These are phyloP conservation scores for Dictyostelium intermedium DNA, from an alignment of 78 protist species.

Conservation along the genomic window DNA sequence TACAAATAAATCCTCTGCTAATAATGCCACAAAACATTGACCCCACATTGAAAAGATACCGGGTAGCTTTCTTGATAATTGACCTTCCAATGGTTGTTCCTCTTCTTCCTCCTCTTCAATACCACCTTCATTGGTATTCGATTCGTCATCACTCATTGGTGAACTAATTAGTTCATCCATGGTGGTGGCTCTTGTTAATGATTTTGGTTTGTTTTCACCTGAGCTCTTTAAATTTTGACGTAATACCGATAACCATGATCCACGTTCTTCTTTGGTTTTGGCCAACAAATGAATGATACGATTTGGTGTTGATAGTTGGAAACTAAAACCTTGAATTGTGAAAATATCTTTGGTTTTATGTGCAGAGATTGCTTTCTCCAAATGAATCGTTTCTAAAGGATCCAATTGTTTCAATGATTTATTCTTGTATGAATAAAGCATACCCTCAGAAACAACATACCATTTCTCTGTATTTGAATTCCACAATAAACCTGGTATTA, in stretches of 20 bases:
- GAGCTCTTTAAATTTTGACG: slow-evolving; percentile 42
- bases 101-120: slow-evolving; percentile 48
- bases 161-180: not conserved
- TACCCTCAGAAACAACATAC: slow-evolving; percentile 63
- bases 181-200: not conserved
- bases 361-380: slow-evolving; percentile 65
- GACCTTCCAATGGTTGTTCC: slow-evolving; percentile 63
- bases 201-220: slow-evolving; percentile 35
- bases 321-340: slow-evolving; percentile 62
- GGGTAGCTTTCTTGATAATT: slow-evolving; percentile 43
- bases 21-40: not conserved
- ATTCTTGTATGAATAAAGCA: slow-evolving; percentile 27
- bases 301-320: slow-evolving; percentile 64
- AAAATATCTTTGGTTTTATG: slow-evolving; percentile 76
- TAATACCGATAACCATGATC: slow-evolving; percentile 52
- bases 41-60: slow-evolving; percentile 81
- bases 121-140: slow-evolving; percentile 11
- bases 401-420: slow-evolving; percentile 21
- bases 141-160: slow-evolving; percentile 3
- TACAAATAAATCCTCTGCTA: slow-evolving; percentile 62
- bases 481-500: slow-evolving; percentile 69
- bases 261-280: slow-evolving; percentile 60
- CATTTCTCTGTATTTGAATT: slow-evolving; percentile 72
- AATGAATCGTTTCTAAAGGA: slow-evolving; percentile 63
- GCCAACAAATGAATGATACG: slow-evolving; percentile 66